Evolutionary conservation across 345 rosid genomes (phyloP).

Genomic region (Aquilaria yunnanensis): DNA sequence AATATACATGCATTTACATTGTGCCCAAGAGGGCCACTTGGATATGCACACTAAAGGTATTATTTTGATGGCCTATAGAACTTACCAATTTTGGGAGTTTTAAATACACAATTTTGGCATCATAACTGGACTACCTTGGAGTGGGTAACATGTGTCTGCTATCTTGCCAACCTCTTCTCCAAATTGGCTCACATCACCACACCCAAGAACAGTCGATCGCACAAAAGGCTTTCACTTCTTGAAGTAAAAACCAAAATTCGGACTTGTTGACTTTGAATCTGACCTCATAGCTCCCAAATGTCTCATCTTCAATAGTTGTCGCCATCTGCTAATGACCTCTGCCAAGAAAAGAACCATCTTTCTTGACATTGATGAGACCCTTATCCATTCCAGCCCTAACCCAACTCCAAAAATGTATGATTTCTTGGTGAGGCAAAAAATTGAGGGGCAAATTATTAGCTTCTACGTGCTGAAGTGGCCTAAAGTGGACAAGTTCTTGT

Average conservation of each 20-base stretch:
- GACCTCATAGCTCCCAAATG: slow-evolving; percentile 16
- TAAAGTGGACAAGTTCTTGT: slow-evolving; percentile 64
- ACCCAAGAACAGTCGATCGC: slow-evolving; percentile 17
- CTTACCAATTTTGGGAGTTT: no score
- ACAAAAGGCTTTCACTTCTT: slow-evolving; percentile 54
- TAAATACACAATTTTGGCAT: no score
- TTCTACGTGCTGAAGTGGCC: slow-evolving; percentile 88
- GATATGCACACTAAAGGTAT: no score
- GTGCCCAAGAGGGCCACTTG: no score
- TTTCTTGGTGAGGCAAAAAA: slow-evolving; percentile 56
- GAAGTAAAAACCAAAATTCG: slow-evolving; percentile 4
- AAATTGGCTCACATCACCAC: slow-evolving; percentile 38
- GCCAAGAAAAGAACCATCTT: slow-evolving; percentile 49
- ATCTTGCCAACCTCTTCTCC: slow-evolving; percentile 55
- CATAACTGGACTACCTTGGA: no score
- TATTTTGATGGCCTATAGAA: no score
- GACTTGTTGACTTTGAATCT: slow-evolving; percentile 4
- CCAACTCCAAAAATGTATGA: slow-evolving; percentile 57
- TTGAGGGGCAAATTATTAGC: slow-evolving; percentile 51
- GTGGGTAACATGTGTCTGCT: slow-evolving; percentile 17
- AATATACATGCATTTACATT: no score
- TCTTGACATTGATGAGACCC: slow-evolving; percentile 87
- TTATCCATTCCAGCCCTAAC: slow-evolving; percentile 72
- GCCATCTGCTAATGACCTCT: slow-evolving; percentile 24
- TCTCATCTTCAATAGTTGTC: slow-evolving; percentile 23